Base-by-base conservation (phyloP, 2,329 filamentous ascomycete genomes). In the Xylariaceae sp. region DNA sequence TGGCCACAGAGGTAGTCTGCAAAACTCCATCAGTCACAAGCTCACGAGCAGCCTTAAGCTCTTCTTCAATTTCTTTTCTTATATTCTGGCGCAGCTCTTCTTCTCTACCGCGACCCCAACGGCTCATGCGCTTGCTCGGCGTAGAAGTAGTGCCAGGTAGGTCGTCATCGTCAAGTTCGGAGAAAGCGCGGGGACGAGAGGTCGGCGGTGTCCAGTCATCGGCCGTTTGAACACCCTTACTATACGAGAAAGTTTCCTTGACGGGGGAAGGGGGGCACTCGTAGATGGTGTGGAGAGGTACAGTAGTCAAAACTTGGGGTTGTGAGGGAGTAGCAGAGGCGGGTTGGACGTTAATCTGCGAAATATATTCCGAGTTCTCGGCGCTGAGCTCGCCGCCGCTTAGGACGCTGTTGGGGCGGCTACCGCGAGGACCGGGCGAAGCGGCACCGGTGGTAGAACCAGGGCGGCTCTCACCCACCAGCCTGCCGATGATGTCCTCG, bases 171-270 rank as follows among this genome's bases (percentile, higher is more conserved):
- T 92, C 88, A 14, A 84, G 82, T 26, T 84, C 84, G 7, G 85
- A 82, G 44, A 81, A 79, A 3, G 79, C 81, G 47, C 82, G 80
- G 1, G 82, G 76, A 28, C 81, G 79, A 29, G 81, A 77, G 24
- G 82, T 77, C 54, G 80, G 77, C 4, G 80, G 78, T 16, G 81
- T 79, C 86, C 90, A 90, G 61, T 88, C 86, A 68, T 92, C 89
- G 19, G 89, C 86, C 14, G 95, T 97, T 75, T 99, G 96, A 19
- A 98, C 92, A 53, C 88, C 93, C 78, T 97, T 98, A 81, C 91
- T 98, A 80, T 99, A 99, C 50, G 92, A 96, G 70, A 96, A 92
- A 58, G 96, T 82, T 74, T 99, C 95, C 63, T 89, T 86, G 53
- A 88, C 85, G 29, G 89, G 87, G 17, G 87, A 88, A 1, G 90